These are phyloP conservation scores for Polygonum maritimum DNA, from an alignment of 148 eudicot species.

Conservation along the genomic window DNA sequence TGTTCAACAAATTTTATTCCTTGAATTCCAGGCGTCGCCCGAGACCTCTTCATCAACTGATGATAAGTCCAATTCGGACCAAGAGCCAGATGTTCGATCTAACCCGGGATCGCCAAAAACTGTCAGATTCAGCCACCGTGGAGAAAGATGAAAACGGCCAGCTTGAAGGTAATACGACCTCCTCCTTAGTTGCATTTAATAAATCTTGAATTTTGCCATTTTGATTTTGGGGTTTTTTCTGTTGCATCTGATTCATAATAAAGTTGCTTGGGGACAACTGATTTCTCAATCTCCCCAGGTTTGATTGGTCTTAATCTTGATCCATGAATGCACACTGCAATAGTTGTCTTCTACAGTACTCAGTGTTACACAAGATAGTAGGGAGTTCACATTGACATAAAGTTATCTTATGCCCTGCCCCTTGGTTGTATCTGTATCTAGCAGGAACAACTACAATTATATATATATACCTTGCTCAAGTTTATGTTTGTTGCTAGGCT, in stretches of 20 bases:
- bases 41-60: constrained; percentile 57
- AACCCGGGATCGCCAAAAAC: constrained; percentile 19
- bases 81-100: constrained; percentile 52
- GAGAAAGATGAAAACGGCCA: constrained; percentile 33
- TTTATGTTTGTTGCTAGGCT: too few relatives aligned
- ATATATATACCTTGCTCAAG: too few relatives aligned
- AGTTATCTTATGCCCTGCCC: not conserved
- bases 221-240: not conserved
- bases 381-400: not conserved
- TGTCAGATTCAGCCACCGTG: constrained; percentile 24
- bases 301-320: not conserved
- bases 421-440: too few relatives aligned
- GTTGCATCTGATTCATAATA: constrained; percentile 5
- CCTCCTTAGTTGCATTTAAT: constrained; percentile 9
- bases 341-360: too few relatives aligned
- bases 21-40: constrained; percentile 37
- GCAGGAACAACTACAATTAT: too few relatives aligned
- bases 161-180: constrained; percentile 25
- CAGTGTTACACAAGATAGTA: too few relatives aligned
- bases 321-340: not conserved
- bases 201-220: not conserved
- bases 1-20: too few relatives aligned
- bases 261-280: constrained; percentile 77
- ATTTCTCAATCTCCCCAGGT: constrained; percentile 85
- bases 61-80: constrained; percentile 28